Evolutionary conservation across 23 red algal species (phyloP).

Genomic region (Agarophyton chilense): DNA sequence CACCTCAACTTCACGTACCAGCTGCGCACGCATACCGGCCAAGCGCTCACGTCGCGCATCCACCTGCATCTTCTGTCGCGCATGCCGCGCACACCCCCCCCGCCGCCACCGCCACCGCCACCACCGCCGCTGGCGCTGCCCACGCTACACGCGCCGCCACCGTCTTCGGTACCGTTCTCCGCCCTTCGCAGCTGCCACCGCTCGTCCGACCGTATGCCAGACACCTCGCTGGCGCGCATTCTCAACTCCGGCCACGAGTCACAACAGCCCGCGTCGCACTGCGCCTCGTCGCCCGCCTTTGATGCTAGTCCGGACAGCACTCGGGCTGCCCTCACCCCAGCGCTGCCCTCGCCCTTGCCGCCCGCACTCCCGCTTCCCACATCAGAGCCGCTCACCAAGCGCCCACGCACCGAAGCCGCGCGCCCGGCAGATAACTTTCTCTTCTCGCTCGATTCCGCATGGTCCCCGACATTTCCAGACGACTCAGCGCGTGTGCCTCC

Average conservation of each 20-base stretch:
- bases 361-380: neutral
- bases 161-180: too few species aligned
- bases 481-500: neutral
- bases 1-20: neutral
- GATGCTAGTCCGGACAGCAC: conserved; percentile 34
- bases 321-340: neutral
- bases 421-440: neutral
- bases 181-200: conserved; percentile 30
- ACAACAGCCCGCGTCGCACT: neutral
- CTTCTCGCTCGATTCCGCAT: conserved; percentile 1
- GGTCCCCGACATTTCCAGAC: neutral
- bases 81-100: conserved; percentile 2
- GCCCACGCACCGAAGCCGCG: neutral
- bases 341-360: neutral
- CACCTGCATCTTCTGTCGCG: neutral
- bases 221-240: conserved; percentile 35
- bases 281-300: neutral
- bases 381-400: neutral
- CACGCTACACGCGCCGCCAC: neutral
- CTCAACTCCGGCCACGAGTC: conserved; percentile 34
- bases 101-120: neutral
- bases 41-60: neutral
- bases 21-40: neutral
- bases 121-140: conserved; percentile 9
- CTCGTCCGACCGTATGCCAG: conserved; percentile 36